Evolutionary conservation across 352 stramenopile species (phyloP), one percentile per base, ranked within the genome.

Genomic region (Globisporangium solare): DNA sequence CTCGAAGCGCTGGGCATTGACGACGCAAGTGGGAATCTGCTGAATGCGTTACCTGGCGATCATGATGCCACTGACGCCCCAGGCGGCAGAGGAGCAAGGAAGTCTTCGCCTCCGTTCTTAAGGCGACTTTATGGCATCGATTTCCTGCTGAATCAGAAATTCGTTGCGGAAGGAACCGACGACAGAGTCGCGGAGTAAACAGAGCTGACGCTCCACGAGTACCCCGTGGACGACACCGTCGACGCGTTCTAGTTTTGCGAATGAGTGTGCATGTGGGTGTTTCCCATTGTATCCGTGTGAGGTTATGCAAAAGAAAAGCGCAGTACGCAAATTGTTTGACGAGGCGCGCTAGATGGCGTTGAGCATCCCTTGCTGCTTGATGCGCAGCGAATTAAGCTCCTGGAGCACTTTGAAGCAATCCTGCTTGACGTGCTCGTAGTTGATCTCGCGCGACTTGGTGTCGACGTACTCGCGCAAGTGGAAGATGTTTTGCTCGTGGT

Each of bases 401-500:
- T 86, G 71, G 10, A 92, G 59, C 21, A 78, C 73, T 52, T 83
- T 80, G 52, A 92, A 70, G 56, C 79, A 95, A 62, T 93, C 71
- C 32, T 89, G 79, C 64, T 91, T 92, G 40, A 95, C 64, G 52
- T 78, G 75, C 24, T 97, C 81, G 63, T 95, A 97, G 68, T 97
- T 83, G 49, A 95, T 89, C 58, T 96, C 88, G 52, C 87, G 73
- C 51, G 79, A 78, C 64, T 97, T 96, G 22, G 83, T 79, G 61
- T 95, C 89, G 22, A 95, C 83, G 56, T 80, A 96, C 50, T 97
- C 91, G 61, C 81, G 83, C 22, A 97, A 56, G 61, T 92, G 85
- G 68, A 96, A 97, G 48, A 97, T 97, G 47, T 91, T 96, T 64
- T 97, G 89, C 64, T 96, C 87, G 63, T 97, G 90, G 60, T 95